Base-by-base conservation (phyloP, 805 yeast genomes). In the Candida ponderosae region DNA sequence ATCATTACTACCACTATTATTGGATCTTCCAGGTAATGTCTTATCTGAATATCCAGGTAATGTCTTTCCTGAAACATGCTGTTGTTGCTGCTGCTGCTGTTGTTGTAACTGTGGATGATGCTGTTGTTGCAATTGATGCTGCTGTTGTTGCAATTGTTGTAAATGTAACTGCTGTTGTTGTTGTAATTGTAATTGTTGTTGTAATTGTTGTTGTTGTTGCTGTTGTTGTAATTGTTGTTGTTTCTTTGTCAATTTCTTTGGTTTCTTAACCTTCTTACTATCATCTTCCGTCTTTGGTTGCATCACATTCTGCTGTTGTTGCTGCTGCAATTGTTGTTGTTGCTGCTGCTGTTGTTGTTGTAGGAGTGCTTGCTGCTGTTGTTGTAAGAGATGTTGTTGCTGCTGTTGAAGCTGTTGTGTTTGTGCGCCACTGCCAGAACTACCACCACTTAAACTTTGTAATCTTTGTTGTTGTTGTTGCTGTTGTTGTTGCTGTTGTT, bases 401-500 rank as follows among this genome's bases (percentile, higher is more conserved):
- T 18, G 43, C 40, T 40, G 51, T 46, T 35, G 49, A 42, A 37
- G 46, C 44, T 40, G 54, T 38, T 29, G 57, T 34, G 31, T 50
- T 43, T 36, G 57, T 52, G 34, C 51, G 31, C 63, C 42, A 34
- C 54, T 55, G 48, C 57, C n/a, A n/a, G n/a, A n/a, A n/a, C n/a
- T n/a, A n/a, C n/a, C n/a, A n/a, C n/a, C 28, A 24, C 13, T 24
- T n/a, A 24, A 13, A 21, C 24, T 21, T 35, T 42, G 39, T 32
- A 33, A 33, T 35, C 46, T 41, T 40, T 43, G 19, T 31, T 35
- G 44, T 19, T 46, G 47, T 29, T 52, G 56, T 38, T 46, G 49
- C 34, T 53, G 57, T 40, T 40, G 44, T 40, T 53, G 59, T 37
- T 56, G 56, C 23, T 51, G 41, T 33, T 49, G 50, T 38, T 57